Evolutionary conservation across 179 eudicot genomes (phyloP).

Genomic region (Sideroxylon spinosum): DNA sequence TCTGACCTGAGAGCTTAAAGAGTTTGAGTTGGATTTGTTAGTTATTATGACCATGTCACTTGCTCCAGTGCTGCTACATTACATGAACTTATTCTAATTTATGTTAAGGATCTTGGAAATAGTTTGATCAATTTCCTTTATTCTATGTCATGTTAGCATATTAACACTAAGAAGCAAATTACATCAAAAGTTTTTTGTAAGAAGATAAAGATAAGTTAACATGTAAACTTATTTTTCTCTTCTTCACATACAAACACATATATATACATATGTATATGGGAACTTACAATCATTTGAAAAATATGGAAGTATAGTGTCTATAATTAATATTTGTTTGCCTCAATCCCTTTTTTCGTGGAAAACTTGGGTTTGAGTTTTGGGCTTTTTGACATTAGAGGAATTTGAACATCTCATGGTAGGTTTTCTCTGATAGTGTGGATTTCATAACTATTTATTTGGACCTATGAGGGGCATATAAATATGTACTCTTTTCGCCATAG

Average conservation of each 20-base stretch:
- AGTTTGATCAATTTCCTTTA: background rate
- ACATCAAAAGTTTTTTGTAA: background rate
- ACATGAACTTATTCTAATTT: background rate
- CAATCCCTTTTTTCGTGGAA: background rate
- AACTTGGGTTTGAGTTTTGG: too few relatives aligned
- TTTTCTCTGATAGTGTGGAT: background rate
- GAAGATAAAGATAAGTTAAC: background rate
- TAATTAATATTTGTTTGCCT: too few relatives aligned
- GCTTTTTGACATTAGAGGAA: background rate
- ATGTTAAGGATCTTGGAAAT: background rate
- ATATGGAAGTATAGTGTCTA: background rate
- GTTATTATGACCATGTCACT: background rate
- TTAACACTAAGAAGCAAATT: background rate
- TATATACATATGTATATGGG: too few relatives aligned
- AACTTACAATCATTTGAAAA: background rate
- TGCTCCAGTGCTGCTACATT: background rate
- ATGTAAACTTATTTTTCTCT: background rate
- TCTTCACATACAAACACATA: too few relatives aligned
- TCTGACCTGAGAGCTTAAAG: background rate
- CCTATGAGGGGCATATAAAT: background rate
- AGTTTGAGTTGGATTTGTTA: conserved; percentile 4
- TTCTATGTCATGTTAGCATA: background rate
- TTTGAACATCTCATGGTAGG: background rate
- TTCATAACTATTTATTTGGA: background rate
- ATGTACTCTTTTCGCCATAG: too few relatives aligned